Base-by-base conservation (phyloP, 352 stramenopile species). In the Phytophthora quininea region DNA sequence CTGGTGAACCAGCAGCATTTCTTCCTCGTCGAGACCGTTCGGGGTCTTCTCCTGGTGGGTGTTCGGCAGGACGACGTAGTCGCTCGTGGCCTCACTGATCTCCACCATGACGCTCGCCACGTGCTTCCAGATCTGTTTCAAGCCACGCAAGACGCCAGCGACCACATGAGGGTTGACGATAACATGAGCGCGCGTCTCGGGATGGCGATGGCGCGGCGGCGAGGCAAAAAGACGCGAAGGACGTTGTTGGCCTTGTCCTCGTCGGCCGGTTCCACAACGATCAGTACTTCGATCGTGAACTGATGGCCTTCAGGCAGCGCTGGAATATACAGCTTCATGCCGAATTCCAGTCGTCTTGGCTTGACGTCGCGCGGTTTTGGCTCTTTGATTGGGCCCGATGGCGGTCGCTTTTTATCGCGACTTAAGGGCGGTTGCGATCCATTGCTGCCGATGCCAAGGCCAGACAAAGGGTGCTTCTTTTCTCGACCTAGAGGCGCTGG, bases 241-340 rank as follows among this genome's bases (percentile, higher is more conserved):
- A 75, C 30, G 24, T 75, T 67, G 15, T 62, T 67, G 11, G 64
- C 63, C 14, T 61, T 37, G 14, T 61, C 62, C 3, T 82, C 71
- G 6, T 73, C 71, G 7, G 69, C 71, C 42, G 64, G 64, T 53
- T 86, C 75, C 12, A 86, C 75, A 29, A 80, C 61, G 5, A 68
- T 69, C 5, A 84, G 58, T 4, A 79, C 68, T 59, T 86, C 77
- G 51, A 83, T 84, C 57, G 83, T 88, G 43, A 84, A 89, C 5
- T 73, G 68, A 12, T 85, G 82, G 27, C 81, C 79, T 51, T 88
- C 79, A 0, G 81, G 75, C 9, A 89, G 55, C 14, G 86, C 72
- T 8, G 67, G 57, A 0, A 78, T 75, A 54, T 77, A 85, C 42
- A 90, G 64, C 64, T 92, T 90, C 79, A 88, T 89, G 24, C 83